phyloP scores from a whole-genome alignment of 257 asterid species.

The Primulina tabacum region DNA sequence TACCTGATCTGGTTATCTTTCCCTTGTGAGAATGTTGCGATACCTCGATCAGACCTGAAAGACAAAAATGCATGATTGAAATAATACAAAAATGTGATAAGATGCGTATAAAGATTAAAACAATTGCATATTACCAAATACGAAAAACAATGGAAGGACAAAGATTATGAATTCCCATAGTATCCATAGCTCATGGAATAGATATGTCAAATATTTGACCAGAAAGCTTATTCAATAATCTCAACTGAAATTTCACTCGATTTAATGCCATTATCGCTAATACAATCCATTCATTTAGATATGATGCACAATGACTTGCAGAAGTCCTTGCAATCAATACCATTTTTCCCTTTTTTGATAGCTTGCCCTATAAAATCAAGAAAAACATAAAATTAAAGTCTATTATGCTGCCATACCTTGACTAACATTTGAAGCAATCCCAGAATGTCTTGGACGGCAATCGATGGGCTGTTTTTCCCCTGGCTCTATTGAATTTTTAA shows the following conservation, averaged over 20 bases:
- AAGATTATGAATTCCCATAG: background rate
- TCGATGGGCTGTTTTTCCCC: conserved; percentile 21
- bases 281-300: background rate
- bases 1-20: conserved; percentile 10
- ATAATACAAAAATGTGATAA: background rate
- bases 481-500: conserved; percentile 14
- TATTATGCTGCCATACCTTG: conserved; percentile 28
- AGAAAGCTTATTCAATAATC: background rate
- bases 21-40: conserved; percentile 5
- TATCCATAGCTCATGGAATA: background rate
- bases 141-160: background rate
- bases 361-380: background rate
- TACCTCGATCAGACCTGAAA: conserved; percentile 22
- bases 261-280: background rate
- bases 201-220: background rate
- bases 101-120: background rate
- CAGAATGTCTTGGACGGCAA: conserved; percentile 15
- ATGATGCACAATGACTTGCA: background rate
- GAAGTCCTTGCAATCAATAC: background rate
- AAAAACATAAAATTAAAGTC: no score
- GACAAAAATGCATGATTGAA: background rate
- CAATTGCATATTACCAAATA: background rate
- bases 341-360: no score
- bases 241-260: background rate
- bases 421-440: conserved; percentile 22